Evolutionary conservation across 345 rosid species (phyloP), one percentile per base, ranked within the genome.

Genomic region (Eucalyptus polyanthemos): DNA sequence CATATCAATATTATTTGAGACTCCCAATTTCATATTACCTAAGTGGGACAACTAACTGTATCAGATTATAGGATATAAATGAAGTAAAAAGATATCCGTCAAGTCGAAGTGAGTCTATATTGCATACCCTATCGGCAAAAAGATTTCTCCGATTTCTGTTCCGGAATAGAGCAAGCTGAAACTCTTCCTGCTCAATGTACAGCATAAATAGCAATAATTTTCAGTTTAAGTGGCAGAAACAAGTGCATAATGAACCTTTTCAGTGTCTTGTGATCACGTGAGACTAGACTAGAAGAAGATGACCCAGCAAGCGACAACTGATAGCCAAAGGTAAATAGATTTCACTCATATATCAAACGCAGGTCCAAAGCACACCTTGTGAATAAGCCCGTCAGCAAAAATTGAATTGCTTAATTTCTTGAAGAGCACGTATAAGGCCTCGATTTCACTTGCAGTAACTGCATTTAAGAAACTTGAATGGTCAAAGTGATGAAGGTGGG

Each of bases 121-220:
- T 11, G 47, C 87, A 21, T 47, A 97, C 99, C 96, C 98, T 95
- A 91, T 97, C 98, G 2, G 99, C 97, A 47, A 97, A 97, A 65
- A 97, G 98, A 87, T 97, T 97, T 91, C 86, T 94, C 90, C 80
- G 91, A 86, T 95, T 94, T 89, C 91, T 93, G 93, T 93, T 97
- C 93, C 94, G 93, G 93, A 97, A 96, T 42, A 97, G 95, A 56
- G 99, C 99, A 80, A 97, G 93, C 91, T 96, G 99, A 89, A 97
- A 94, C 85, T 97, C 99, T 92, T 97, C 99, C 99, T 97, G 93
- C 53, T 87, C 81, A 88, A 8, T 87, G 86, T 37, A 90, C 50
- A 42, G 89, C n/a, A 13, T 22, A n/a, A 88, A 54, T 29, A 86
- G 85, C 85, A 76, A 40, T 21, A 11, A 11, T 76, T 76, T 40